A percentile compares a stretch with the other conserved stretches of the same genome.
These are phyloP conservation scores for Harrya chromipes DNA, from an alignment of 768 basidiomycete species.

Conservation along the genomic window DNA sequence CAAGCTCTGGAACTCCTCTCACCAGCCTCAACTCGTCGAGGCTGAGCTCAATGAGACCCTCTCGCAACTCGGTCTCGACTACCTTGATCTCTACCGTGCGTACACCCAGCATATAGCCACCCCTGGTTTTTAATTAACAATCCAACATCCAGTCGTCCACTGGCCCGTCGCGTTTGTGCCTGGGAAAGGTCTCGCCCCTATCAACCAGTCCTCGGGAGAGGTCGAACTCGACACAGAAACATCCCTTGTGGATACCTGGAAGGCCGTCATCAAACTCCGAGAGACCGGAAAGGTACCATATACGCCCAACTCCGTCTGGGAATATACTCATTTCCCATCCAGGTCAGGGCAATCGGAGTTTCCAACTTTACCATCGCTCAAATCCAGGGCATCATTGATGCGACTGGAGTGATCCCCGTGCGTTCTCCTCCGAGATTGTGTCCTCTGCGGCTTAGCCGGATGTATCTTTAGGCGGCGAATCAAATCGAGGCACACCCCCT, in stretches of 20 bases:
- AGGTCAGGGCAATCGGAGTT: slow-evolving; percentile 74
- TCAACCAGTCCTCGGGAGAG: slow-evolving; percentile 41
- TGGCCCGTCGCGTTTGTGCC: slow-evolving; percentile 74
- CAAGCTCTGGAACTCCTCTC: slow-evolving; percentile 80
- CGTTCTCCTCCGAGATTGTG: slow-evolving; percentile 15
- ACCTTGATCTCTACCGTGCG: slow-evolving; percentile 79
- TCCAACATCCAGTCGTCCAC: slow-evolving; percentile 55
- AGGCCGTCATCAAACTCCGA: slow-evolving; percentile 67
- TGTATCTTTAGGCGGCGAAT: slow-evolving; percentile 49
- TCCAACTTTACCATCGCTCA: slow-evolving; percentile 75
- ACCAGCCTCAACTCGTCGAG: slow-evolving; percentile 64
- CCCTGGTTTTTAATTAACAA: not conserved
- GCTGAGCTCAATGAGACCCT: slow-evolving; percentile 76
- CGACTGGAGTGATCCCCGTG: slow-evolving; percentile 72
- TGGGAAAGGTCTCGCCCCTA: slow-evolving; percentile 54
- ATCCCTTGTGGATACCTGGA: slow-evolving; percentile 78
- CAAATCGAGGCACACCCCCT: slow-evolving; percentile 85
- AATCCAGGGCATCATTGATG: slow-evolving; percentile 62
- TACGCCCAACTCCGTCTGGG: not conserved
- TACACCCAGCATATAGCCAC: slow-evolving; percentile 12
- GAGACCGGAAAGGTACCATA: slow-evolving; percentile 61
- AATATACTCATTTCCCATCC: not conserved
- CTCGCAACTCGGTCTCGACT: slow-evolving; percentile 64
- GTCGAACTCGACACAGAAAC: slow-evolving; percentile 55
- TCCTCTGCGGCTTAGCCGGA: not conserved